Evolutionary conservation across 768 basidiomycete genomes (phyloP).

Genomic region (Lentinula aciculospora): DNA sequence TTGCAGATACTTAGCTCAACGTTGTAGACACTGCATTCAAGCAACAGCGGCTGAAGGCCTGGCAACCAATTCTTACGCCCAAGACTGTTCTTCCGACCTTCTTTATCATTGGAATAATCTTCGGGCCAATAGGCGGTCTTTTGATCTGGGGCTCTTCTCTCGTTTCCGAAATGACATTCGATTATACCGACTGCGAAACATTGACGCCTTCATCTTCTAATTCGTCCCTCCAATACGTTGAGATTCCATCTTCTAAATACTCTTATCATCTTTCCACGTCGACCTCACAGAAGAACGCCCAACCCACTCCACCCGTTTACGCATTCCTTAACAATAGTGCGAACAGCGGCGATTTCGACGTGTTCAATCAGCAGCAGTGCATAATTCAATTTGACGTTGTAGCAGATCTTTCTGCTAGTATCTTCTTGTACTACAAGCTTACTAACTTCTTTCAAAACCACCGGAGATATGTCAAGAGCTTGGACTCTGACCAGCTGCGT

Average conservation of each 20-base stretch:
- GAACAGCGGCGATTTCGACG: slow-evolving; percentile 36
- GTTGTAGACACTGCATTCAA: slow-evolving; percentile 93
- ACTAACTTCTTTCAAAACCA: slow-evolving; percentile 99
- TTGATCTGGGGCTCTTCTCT: slow-evolving; percentile 82
- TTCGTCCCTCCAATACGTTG: slow-evolving; percentile 30
- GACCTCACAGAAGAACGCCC: slow-evolving; percentile 47
- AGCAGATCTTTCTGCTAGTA: slow-evolving; percentile 61
- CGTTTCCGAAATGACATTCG: slow-evolving; percentile 91
- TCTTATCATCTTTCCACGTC: slow-evolving; percentile 56
- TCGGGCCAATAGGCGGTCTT: slow-evolving; percentile 93
- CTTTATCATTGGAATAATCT: slow-evolving; percentile 90
- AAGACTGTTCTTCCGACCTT: slow-evolving; percentile 96
- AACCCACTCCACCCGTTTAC: slow-evolving; percentile 59
- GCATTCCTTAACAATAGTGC: slow-evolving; percentile 62
- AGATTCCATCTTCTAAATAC: slow-evolving; percentile 65
- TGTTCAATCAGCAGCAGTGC: slow-evolving; percentile 53
- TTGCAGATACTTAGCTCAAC: slow-evolving; percentile 11
- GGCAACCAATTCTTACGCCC: slow-evolving; percentile 99
- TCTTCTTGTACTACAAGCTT: slow-evolving; percentile 95
- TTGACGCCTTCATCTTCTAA: slow-evolving; percentile 37
- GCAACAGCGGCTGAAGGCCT: slow-evolving; percentile 98
- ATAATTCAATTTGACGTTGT: slow-evolving; percentile 80
- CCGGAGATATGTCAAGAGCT: slow-evolving; percentile 91
- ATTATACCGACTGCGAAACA: slow-evolving; percentile 91
- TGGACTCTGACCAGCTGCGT: slow-evolving; percentile 78